phyloP scores from a whole-genome alignment of 179 eudicot genomes.

The Drosera spatulata region DNA sequence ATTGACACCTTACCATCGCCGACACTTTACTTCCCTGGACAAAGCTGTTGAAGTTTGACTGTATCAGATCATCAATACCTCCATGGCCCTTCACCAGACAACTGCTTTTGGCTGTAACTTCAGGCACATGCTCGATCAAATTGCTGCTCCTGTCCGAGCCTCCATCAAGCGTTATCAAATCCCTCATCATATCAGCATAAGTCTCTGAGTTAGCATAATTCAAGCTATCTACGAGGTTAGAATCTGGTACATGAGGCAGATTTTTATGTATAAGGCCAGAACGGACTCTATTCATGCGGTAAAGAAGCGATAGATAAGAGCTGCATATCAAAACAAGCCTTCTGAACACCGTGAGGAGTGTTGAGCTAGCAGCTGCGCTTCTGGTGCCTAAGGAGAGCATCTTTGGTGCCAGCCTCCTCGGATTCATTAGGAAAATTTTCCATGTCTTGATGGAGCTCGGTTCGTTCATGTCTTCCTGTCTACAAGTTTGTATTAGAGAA shows the following conservation, averaged over 20 bases:
- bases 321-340: constrained; percentile 16
- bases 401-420: constrained; percentile 43
- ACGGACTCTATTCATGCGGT: constrained; percentile 18
- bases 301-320: constrained; percentile 39
- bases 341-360: constrained; percentile 7
- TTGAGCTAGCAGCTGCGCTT: constrained; percentile 66
- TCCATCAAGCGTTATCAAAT: constrained; percentile 30
- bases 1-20: too few relatives aligned
- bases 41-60: constrained; percentile 23
- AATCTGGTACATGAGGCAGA: constrained; percentile 37
- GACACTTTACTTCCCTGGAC: constrained; percentile 5
- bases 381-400: constrained; percentile 51
- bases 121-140: constrained; percentile 11
- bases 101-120: constrained; percentile 5
- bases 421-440: constrained; percentile 53
- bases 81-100: constrained; percentile 3
- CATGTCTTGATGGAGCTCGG: constrained; percentile 40
- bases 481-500: constrained; percentile 35
- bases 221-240: constrained; percentile 16
- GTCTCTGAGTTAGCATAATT: constrained; percentile 15
- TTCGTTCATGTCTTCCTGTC: constrained; percentile 47
- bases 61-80: constrained; percentile 30
- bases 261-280: constrained; percentile 13
- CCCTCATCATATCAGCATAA: constrained; percentile 32
- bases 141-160: constrained; percentile 6